Evolutionary conservation across 2,329 filamentous ascomycete species (phyloP).

Genomic region (Onygenales sp.): DNA sequence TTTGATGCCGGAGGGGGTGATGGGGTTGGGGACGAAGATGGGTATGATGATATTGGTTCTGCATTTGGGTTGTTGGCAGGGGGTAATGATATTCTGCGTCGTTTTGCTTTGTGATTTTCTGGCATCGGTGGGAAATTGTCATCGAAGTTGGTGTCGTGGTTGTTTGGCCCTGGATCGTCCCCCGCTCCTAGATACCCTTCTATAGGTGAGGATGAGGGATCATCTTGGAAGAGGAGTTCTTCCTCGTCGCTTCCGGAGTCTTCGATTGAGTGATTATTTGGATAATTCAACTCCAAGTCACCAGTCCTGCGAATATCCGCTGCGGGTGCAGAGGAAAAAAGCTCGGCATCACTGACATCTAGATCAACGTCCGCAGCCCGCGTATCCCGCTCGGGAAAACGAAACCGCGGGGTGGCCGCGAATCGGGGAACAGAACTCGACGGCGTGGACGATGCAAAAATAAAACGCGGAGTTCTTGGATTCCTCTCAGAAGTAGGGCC

Average conservation of each 20-base stretch:
- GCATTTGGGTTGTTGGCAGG: slow-evolving; percentile 3
- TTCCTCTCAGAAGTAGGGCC: not conserved
- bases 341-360: not conserved
- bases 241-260: slow-evolving; percentile 4
- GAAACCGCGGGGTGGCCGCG: slow-evolving; percentile 12
- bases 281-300: not conserved
- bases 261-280: not conserved
- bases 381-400: slow-evolving; percentile 3
- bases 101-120: slow-evolving; percentile 19
- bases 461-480: slow-evolving; percentile 8
- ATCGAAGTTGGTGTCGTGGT: slow-evolving; percentile 20
- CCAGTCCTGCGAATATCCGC: not conserved
- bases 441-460: slow-evolving; percentile 9
- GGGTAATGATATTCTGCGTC: slow-evolving; percentile 19
- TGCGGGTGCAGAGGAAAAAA: not conserved
- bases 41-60: slow-evolving; percentile 15
- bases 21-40: slow-evolving; percentile 2
- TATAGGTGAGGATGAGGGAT: not conserved
- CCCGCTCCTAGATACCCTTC: not conserved
- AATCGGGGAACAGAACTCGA: slow-evolving; percentile 8
- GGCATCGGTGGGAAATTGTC: slow-evolving; percentile 20
- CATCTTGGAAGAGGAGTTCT: not conserved
- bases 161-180: not conserved
- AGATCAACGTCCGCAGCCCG: slow-evolving; percentile 2
- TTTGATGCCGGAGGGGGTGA: slow-evolving; percentile 1